These are phyloP conservation scores for Trichosporon ovoides DNA, from an alignment of 1,284 basidiomycete genomes.

Conservation along the genomic window DNA sequence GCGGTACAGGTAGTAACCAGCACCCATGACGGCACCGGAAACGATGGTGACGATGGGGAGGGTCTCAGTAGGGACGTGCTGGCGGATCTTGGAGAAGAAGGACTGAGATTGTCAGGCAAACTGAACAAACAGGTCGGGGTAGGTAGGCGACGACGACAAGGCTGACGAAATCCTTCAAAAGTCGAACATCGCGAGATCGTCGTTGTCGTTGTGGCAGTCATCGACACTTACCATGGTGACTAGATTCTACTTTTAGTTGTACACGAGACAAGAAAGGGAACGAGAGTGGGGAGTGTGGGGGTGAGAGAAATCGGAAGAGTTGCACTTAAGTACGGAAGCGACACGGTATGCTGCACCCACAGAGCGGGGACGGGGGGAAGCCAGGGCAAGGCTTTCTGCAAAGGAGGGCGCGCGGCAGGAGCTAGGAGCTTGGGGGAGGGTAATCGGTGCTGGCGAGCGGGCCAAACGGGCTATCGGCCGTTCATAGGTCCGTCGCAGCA, in stretches of 20 bases:
- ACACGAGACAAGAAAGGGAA: neutral
- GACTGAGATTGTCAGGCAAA: constrained; percentile 1
- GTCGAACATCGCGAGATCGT: neutral
- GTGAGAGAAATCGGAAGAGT: neutral
- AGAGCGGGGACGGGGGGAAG: too few species aligned
- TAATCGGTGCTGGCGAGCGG: neutral
- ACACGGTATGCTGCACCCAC: neutral
- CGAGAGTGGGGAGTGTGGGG: constrained; percentile 5
- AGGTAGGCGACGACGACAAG: too few species aligned
- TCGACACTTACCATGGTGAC: neutral
- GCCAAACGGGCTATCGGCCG: neutral
- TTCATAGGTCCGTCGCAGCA: constrained; percentile 1
- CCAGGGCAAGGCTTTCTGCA: too few species aligned
- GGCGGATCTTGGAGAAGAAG: neutral
- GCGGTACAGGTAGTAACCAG: constrained; percentile 40
- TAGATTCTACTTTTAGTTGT: constrained; percentile 6
- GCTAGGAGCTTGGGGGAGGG: neutral
- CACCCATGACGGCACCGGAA: constrained; percentile 38
- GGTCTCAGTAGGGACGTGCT: constrained; percentile 4
- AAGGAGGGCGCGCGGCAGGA: neutral
- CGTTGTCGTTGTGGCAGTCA: neutral
- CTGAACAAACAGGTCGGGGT: neutral
- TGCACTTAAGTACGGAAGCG: neutral
- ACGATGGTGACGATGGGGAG: constrained; percentile 28
- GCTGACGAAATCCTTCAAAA: neutral